Evolutionary conservation across 345 rosid species (phyloP).

Genomic region (Cardiospermum halicacabum): DNA sequence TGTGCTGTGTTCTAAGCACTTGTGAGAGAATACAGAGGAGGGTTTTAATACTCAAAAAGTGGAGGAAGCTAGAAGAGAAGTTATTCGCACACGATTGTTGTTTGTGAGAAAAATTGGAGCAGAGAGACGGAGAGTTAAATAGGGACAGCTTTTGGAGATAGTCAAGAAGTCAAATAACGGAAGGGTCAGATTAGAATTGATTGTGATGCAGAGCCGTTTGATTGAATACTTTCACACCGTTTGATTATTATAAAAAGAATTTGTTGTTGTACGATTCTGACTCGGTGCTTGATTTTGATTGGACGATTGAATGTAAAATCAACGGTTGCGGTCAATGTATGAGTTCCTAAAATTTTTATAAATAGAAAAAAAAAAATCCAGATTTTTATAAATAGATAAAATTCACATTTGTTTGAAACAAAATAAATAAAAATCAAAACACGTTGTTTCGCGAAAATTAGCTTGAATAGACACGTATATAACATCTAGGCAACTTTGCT

Average conservation of each 20-base stretch:
- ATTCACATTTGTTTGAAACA: too few relatives aligned
- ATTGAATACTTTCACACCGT: slow-evolving; percentile 6
- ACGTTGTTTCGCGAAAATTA: slow-evolving; percentile 11
- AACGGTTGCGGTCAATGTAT: background rate
- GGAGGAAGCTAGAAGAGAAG: background rate
- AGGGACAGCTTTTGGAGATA: background rate
- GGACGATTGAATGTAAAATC: background rate
- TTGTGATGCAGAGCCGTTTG: background rate
- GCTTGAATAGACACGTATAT: background rate
- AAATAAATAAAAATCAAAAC: too few relatives aligned
- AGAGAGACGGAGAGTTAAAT: background rate
- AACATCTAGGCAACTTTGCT: background rate
- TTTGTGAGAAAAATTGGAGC: slow-evolving; percentile 5
- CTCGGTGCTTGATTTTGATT: background rate
- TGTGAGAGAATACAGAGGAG: too few relatives aligned
- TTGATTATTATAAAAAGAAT: background rate
- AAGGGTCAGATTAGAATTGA: slow-evolving; percentile 15
- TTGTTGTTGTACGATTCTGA: background rate
- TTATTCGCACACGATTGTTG: slow-evolving; percentile 17
- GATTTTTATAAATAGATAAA: too few relatives aligned
- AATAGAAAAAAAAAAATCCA: too few relatives aligned
- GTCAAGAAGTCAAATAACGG: slow-evolving; percentile 17
- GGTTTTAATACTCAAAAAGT: background rate
- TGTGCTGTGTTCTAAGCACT: too few relatives aligned
- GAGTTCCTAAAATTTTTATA: background rate